Evolutionary conservation across 2,329 filamentous ascomycete species (phyloP), one percentile per base, ranked within the genome.

Genomic region (Periconia sp.): DNA sequence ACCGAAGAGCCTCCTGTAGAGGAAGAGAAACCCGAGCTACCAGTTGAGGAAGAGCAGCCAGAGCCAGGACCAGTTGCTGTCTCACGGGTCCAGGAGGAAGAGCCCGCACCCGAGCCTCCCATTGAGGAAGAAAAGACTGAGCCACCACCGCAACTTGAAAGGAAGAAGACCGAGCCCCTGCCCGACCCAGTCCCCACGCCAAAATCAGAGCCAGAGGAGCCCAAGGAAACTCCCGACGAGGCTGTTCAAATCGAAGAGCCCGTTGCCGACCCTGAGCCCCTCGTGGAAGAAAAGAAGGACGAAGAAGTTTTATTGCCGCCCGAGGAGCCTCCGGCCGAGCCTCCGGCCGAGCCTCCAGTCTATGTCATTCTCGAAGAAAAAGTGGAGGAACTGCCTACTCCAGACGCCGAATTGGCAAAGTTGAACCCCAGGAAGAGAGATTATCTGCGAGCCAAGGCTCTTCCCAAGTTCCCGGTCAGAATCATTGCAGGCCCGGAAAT

Each of bases 361-460:
- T 28, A 32, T 21, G 13, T 24, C 19, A 24, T 25, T 8, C 4
- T n/a, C 21, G 32, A 37, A 31, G 22, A n/a, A 16, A 36, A 30
- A 28, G 23, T 25, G 15, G 35, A 37, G 17, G 22, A 38, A n/a
- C 8, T n/a, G 11, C 16, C 28, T 16, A 8, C 15, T 31, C 29
- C 29, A 31, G 29, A 31, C 10, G 12, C 7, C 31, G 16, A 38
- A 3, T 3, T 10, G 4, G 18, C 11, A 39, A n/a, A n/a, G n/a
- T n/a, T n/a, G n/a, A 54, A 50, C 30, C 36, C 15, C 15, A 44
- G 47, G 16, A 58, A 54, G 40, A 34, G 48, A 38, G 55, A 54
- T 23, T 41, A 37, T 19, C 37, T 48, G 34, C 43, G 52, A 6
- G 44, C 31, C 37, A 52, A 49, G 28, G 40, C 46, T 11, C 30